A percentile compares a stretch with the other conserved stretches of the same genome.
Evolutionary conservation across 73 alveolate species (phyloP).

Genomic region (Paramecium pentaurelia): DNA sequence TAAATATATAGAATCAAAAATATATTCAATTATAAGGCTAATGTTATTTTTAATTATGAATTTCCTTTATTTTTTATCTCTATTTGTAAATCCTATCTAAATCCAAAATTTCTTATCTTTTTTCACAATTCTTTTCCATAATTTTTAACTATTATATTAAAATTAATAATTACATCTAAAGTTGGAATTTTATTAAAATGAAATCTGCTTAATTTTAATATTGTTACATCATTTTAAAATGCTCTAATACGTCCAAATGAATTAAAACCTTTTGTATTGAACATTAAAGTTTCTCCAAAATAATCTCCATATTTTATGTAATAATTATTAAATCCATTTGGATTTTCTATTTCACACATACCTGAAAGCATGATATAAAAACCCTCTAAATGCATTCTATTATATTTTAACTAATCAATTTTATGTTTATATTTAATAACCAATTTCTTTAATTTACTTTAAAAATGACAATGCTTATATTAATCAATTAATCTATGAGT

Average conservation of each 20-base stretch:
- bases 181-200: constrained; percentile 52
- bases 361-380: background rate
- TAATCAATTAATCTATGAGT: background rate
- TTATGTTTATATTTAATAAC: background rate
- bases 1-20: background rate
- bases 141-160: background rate
- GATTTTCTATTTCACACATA: constrained; percentile 29
- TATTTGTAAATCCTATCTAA: background rate
- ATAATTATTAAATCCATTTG: constrained; percentile 12
- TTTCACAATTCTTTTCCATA: constrained; percentile 11
- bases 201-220: constrained; percentile 23
- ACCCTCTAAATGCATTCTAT: background rate
- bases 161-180: background rate
- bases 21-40: background rate
- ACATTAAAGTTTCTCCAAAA: constrained; percentile 58
- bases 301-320: constrained; percentile 42
- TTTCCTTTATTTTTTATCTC: background rate
- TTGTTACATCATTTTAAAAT: background rate
- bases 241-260: constrained; percentile 44
- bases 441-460: background rate
- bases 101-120: background rate
- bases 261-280: constrained; percentile 20
- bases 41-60: background rate
- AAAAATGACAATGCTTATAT: background rate
- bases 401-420: constrained; percentile 9